Evolutionary conservation across 1,284 basidiomycete species (phyloP), one percentile per base, ranked within the genome.

Genomic region (Marasmius tenuissimus): DNA sequence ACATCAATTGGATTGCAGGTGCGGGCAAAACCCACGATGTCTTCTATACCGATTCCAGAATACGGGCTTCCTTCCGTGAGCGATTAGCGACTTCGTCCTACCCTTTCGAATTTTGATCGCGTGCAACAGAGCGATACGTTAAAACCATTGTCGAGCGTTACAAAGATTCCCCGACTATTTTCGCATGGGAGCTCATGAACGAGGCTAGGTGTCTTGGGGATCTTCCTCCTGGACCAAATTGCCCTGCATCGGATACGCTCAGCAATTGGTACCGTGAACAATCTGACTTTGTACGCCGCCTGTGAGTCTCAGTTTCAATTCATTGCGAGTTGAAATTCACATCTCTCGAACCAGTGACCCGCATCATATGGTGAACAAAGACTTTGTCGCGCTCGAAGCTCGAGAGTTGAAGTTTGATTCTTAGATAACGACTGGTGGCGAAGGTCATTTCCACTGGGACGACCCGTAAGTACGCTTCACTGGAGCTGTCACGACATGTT

Each of bases 111-210:
- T 47, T 47, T 20, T 47, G 9, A 18, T 35, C 52, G 34, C n/a
- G 14, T 52, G 50, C 38, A 35, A 7, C 63, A 85, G 84, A 85
- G 66, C 75, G 77, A 20, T 86, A 85, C 65, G 81, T 85, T 35
- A 77, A 76, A 59, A 79, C 77, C 3, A 79, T 86, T 56, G 82
- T 86, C 34, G 75, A 82, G 57, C 75, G 84, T 60, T 86, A 86
- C 74, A 85, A 83, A 68, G 67, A 74, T 55, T 84, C 81, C 0
- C 72, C 78, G 0, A 76, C 79, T 51, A 79, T 86, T 35, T 85
- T 85, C 64, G 83, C 84, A 0, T 85, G 83, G 84, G 83, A 86
- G 67, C 75, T 86, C 42, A 79, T 83, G 74, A 86, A 86, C 62
- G 85, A 86, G 68, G 82, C 84, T 0, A 78, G 84, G 7, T 86